phyloP scores from a whole-genome alignment of 2,329 filamentous ascomycete genomes.

The Aspergillus spinulosporus region DNA sequence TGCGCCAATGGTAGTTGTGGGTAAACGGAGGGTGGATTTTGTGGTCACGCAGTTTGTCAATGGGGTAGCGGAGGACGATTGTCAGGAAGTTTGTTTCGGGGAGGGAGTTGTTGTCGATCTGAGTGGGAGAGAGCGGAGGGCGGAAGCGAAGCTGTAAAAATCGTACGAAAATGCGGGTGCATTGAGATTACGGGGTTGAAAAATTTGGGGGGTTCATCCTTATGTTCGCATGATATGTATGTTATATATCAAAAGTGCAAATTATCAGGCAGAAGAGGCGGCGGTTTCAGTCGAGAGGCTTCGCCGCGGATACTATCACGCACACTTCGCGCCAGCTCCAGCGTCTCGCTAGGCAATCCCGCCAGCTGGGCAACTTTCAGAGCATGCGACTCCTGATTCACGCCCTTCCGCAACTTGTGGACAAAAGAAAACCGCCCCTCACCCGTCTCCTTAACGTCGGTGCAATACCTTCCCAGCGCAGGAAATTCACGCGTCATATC shows the following conservation, averaged over 20 bases:
- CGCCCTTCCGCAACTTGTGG: constrained; percentile 75
- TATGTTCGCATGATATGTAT: not conserved
- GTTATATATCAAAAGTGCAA: not conserved
- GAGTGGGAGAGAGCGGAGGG: constrained; percentile 1
- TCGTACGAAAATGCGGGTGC: too few relatives aligned
- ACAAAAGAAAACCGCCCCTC: constrained; percentile 77
- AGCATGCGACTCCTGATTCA: constrained; percentile 86
- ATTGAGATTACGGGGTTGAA: too few relatives aligned
- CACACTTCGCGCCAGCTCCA: constrained; percentile 65
- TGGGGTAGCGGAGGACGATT: constrained; percentile 79
- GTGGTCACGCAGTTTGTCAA: constrained; percentile 88
- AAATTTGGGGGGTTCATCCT: too few relatives aligned
- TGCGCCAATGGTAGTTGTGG: constrained; percentile 90
- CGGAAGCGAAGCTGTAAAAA: not conserved
- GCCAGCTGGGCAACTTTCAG: constrained; percentile 91
- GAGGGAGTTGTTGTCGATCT: constrained; percentile 40
- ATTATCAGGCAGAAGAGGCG: not conserved
- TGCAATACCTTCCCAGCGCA: constrained; percentile 75
- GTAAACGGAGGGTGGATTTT: constrained; percentile 71
- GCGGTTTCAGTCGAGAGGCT: not conserved
- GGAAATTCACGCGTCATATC: constrained; percentile 68
- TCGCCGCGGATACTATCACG: constrained; percentile 41
- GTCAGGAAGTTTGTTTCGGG: constrained; percentile 68
- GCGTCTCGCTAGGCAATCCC: constrained; percentile 71
- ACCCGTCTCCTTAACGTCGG: constrained; percentile 76